Base-by-base conservation (phyloP, 2,329 filamentous ascomycete genomes). In the Aureobasidium sp. region DNA sequence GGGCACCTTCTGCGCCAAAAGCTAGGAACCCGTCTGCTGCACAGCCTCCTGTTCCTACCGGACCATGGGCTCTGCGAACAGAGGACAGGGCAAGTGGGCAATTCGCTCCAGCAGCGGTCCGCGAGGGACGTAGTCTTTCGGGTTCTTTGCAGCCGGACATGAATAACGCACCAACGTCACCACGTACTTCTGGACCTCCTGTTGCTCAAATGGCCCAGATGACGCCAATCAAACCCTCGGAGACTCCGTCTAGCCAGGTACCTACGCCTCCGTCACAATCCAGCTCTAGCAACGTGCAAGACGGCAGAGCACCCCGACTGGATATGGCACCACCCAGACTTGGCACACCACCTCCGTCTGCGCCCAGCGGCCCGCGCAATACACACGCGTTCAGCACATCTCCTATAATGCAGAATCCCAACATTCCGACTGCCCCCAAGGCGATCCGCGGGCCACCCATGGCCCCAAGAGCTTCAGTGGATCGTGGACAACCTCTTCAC, bases 351-450 rank as follows among this genome's bases (percentile, higher is more conserved):
- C 62, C 64, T n/a, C 64, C 64, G n/a, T 36, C 64, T 9, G 62
- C 63, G 15, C 64, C 64, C 2, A 64, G 60, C 8, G 64, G 64
- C 14, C 64, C 63, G 6, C 62, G 59, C 20, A 55, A 44, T 34
- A 27, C 45, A 25, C 64, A 66, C 22, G 69, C 71, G 9, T 72
- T 68, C 65, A 73, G 70, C 62, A 70, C 72, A 14, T 74, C 73
- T 11, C 72, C 72, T 7, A 69, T 72, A 51, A 66, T 71, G 27
- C 64, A 69, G 2, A 65, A 65, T 42, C 67, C 70, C 11, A 67
- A 62, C 7, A 68, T 75, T 22, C 73, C 73, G 4, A 75, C 73
- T 14, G 73, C 70, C 7, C 73, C 73, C 1, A 74, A 72, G 59
- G 70, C 69, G 41, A 69, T 66, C 48, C 68, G 73, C 42, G 67